These are phyloP conservation scores for Chenopodium quinoa DNA, from an alignment of 148 eudicot species.

Conservation along the genomic window DNA sequence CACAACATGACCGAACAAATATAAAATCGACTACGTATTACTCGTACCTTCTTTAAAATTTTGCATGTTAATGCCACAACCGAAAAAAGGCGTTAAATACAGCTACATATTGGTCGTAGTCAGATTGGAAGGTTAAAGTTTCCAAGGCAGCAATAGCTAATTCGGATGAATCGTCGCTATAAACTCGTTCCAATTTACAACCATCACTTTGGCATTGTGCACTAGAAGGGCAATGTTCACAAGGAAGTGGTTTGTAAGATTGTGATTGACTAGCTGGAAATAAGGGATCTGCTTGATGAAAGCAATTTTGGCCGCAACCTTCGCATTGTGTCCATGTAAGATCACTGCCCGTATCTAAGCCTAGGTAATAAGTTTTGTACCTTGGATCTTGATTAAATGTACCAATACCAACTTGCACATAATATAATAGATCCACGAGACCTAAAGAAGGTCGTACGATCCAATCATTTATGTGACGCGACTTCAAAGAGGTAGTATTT, in stretches of 20 bases:
- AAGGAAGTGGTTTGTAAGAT: neutral
- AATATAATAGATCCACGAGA: neutral
- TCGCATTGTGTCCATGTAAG: slow-evolving; percentile 26
- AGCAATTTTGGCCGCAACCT: slow-evolving; percentile 19
- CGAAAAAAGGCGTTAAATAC: neutral
- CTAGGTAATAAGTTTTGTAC: neutral
- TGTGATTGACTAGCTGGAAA: neutral
- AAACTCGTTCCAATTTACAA: too few relatives aligned
- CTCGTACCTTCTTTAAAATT: neutral
- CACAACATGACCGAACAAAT: too few relatives aligned
- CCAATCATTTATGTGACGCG: neutral
- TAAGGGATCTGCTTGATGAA: neutral
- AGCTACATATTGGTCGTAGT: neutral
- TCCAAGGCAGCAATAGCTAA: neutral
- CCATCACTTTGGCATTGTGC: too few relatives aligned
- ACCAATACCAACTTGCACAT: slow-evolving; percentile 22
- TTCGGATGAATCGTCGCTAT: neutral
- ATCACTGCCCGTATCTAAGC: slow-evolving; percentile 1
- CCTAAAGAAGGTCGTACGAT: neutral
- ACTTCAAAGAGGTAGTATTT: neutral
- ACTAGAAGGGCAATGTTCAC: neutral
- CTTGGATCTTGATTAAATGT: neutral
- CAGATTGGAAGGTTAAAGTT: neutral
- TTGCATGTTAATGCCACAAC: neutral
- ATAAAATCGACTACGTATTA: too few relatives aligned